Conservation (phyloP, 306 rosid genomes). For the Castanea crenata region DNA sequence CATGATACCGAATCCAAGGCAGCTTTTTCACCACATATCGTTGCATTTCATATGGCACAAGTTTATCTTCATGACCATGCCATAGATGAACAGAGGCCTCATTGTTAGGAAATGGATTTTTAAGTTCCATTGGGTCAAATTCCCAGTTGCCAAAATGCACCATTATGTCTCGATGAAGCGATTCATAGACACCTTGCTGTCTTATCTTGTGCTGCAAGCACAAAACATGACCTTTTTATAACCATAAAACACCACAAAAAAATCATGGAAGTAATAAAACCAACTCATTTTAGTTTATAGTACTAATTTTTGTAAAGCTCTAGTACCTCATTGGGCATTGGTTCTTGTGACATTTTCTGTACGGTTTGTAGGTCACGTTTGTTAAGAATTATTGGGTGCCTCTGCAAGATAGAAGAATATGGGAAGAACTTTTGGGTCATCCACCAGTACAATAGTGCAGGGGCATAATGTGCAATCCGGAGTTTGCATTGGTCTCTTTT, state of each 20-base stretch:
- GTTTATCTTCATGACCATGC: slow-evolving; percentile 34
- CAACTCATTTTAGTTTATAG: too few species aligned
- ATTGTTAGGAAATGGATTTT: slow-evolving; percentile 20
- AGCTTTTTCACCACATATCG: slow-evolving; percentile 26
- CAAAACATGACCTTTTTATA: not conserved
- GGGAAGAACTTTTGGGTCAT: slow-evolving; percentile 42
- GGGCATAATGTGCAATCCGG: slow-evolving; percentile 33
- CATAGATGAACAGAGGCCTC: slow-evolving; percentile 25
- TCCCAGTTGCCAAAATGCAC: slow-evolving; percentile 43
- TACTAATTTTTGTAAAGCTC: not conserved
- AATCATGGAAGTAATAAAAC: too few species aligned
- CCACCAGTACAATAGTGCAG: slow-evolving; percentile 33
- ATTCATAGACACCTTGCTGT: slow-evolving; percentile 34
- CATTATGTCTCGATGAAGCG: slow-evolving; percentile 22
- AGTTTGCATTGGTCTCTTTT: slow-evolving; percentile 32
- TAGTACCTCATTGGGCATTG: slow-evolving; percentile 24
- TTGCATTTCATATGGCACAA: slow-evolving; percentile 34
- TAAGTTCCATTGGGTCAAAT: slow-evolving; percentile 30
- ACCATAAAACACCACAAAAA: not conserved
- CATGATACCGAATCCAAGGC: slow-evolving; percentile 39
- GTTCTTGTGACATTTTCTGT: slow-evolving; percentile 18
- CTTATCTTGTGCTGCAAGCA: slow-evolving; percentile 20
- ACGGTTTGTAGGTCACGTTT: slow-evolving; percentile 27
- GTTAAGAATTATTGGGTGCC: slow-evolving; percentile 30
- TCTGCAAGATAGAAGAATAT: slow-evolving; percentile 21